phyloP scores from a whole-genome alignment of 108 stramenopile species.

The Cafeteria roenbergensis region DNA sequence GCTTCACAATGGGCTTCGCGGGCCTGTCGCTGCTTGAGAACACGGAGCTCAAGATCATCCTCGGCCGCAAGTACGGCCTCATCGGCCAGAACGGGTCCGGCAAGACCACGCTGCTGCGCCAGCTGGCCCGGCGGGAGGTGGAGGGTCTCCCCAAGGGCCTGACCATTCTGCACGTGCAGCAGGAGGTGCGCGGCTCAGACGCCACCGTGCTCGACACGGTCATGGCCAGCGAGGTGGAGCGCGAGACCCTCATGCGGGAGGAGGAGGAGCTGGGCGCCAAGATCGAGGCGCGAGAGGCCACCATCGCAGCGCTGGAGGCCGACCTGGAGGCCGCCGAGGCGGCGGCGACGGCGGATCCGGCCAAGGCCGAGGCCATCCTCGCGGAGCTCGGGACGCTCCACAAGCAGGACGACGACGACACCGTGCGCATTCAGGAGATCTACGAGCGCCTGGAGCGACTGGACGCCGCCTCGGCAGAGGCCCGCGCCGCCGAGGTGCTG shows the following conservation, averaged over 20 bases:
- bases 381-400: not conserved
- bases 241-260: slow-evolving; percentile 32
- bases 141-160: slow-evolving; percentile 49
- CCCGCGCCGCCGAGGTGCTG: slow-evolving; percentile 48
- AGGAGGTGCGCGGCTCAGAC: slow-evolving; percentile 38
- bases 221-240: slow-evolving; percentile 51
- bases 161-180: slow-evolving; percentile 55
- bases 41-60: slow-evolving; percentile 49
- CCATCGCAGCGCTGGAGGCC: slow-evolving; percentile 1
- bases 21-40: slow-evolving; percentile 52
- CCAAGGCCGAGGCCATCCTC: not conserved
- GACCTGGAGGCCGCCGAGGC: not conserved
- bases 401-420: no score
- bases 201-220: slow-evolving; percentile 42
- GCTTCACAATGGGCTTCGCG: slow-evolving; percentile 3
- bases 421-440: slow-evolving; percentile 4
- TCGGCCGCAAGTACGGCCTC: slow-evolving; percentile 62
- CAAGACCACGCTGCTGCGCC: slow-evolving; percentile 62
- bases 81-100: slow-evolving; percentile 75
- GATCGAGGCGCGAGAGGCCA: not conserved
- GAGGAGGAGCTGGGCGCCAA: slow-evolving; percentile 32
- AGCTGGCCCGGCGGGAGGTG: slow-evolving; percentile 40
- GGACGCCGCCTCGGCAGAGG: slow-evolving; percentile 44
- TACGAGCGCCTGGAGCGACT: slow-evolving; percentile 36
- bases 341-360: not conserved